Conservation (phyloP, 169 alveolate species). For the Plasmodium gaboni region DNA sequence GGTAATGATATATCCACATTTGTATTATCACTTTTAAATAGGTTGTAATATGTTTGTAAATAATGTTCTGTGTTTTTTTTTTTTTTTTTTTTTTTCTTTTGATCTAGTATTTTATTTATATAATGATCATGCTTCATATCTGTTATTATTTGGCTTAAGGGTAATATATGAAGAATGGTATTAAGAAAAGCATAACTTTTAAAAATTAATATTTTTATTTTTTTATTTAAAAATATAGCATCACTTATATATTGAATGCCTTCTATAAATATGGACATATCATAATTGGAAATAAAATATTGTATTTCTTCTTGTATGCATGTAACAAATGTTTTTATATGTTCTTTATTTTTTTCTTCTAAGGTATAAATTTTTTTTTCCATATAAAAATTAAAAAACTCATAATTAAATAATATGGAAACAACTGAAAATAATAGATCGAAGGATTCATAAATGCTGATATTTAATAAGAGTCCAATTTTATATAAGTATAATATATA, state of each 20-base stretch:
- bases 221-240: slow-evolving; percentile 17
- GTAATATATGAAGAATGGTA: slow-evolving; percentile 21
- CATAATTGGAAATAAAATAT: slow-evolving; percentile 22
- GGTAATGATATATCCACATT: not conserved
- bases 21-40: too few relatives aligned
- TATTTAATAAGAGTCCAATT: slow-evolving; percentile 34
- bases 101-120: not conserved
- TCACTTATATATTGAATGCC: slow-evolving; percentile 38
- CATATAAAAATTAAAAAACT: slow-evolving; percentile 46
- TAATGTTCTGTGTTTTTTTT: too few relatives aligned
- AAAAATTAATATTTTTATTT: slow-evolving; percentile 21
- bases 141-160: slow-evolving; percentile 7
- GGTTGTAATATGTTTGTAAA: too few relatives aligned
- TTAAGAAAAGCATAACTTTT: slow-evolving; percentile 54
- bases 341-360: slow-evolving; percentile 2
- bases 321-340: slow-evolving; percentile 4
- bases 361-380: slow-evolving; percentile 19
- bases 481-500: slow-evolving; percentile 35
- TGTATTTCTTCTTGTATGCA: slow-evolving; percentile 25
- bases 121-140: slow-evolving; percentile 33
- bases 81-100: not conserved
- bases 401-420: slow-evolving; percentile 17
- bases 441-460: slow-evolving; percentile 44
- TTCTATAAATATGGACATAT: slow-evolving; percentile 24
- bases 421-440: slow-evolving; percentile 29